Evolutionary conservation across 2,329 filamentous ascomycete genomes (phyloP).

Genomic region (Ascocoryne sarcoides): DNA sequence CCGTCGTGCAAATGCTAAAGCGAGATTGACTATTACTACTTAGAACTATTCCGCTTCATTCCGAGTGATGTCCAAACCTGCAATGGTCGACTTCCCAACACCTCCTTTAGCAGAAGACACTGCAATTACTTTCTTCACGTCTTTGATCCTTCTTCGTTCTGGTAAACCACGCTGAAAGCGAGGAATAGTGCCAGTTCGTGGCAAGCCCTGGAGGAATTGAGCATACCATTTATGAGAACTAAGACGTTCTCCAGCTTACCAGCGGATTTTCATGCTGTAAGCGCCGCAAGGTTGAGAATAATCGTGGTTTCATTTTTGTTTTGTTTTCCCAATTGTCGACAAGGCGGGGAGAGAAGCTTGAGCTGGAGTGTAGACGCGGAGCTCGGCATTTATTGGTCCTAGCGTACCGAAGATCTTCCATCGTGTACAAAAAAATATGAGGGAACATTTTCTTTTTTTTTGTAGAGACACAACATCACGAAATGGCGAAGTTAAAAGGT

Average conservation of each 20-base stretch:
- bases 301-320: conserved; percentile 28
- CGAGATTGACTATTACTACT: conserved; percentile 56
- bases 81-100: conserved; percentile 94
- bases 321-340: too few relatives aligned
- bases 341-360: neutral
- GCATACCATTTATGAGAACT: neutral
- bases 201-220: conserved; percentile 58
- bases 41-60: conserved; percentile 1
- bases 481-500: conserved; percentile 41
- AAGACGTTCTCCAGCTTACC: conserved; percentile 39
- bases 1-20: conserved; percentile 73
- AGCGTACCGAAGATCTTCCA: too few relatives aligned
- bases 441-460: too few relatives aligned
- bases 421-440: too few relatives aligned
- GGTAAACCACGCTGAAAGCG: conserved; percentile 76
- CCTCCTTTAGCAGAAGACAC: conserved; percentile 96
- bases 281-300: conserved; percentile 46
- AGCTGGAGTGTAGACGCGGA: neutral
- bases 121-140: conserved; percentile 89
- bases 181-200: conserved; percentile 64
- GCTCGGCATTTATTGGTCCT: too few relatives aligned
- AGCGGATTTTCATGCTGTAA: conserved; percentile 80
- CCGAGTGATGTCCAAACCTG: conserved; percentile 44
- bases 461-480: conserved; percentile 15
- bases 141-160: conserved; percentile 67